These are phyloP conservation scores for Eucalyptus victrix DNA, from an alignment of 345 rosid species.

Conservation along the genomic window DNA sequence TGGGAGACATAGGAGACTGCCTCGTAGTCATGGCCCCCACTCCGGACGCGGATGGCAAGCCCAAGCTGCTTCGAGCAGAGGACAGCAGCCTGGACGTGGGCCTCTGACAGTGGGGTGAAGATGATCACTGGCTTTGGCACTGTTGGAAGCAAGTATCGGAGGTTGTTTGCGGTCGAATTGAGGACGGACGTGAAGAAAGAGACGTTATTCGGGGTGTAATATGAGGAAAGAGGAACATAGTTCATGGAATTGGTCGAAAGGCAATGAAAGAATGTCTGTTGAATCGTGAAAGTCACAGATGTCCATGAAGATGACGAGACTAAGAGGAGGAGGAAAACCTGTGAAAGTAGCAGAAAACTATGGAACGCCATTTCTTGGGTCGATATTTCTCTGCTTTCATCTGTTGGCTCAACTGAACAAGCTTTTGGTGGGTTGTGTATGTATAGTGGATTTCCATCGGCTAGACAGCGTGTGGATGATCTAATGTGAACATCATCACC, in stretches of 20 bases:
- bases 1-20: constrained; percentile 44
- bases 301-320: background rate
- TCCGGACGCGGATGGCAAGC: constrained; percentile 35
- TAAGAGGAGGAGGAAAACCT: background rate
- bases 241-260: constrained; percentile 11
- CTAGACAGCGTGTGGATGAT: background rate
- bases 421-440: background rate
- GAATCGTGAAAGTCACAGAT: background rate
- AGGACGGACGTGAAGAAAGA: constrained; percentile 28
- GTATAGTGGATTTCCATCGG: background rate
- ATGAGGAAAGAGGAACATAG: constrained; percentile 3
- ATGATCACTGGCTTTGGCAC: constrained; percentile 53
- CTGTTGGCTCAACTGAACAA: background rate
- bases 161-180: constrained; percentile 35
- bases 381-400: background rate
- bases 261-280: constrained; percentile 32
- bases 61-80: constrained; percentile 31
- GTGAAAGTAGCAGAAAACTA: background rate
- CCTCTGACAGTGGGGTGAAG: constrained; percentile 27
- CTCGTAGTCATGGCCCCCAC: constrained; percentile 71
- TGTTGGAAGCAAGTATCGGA: constrained; percentile 19
- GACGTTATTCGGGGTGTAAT: constrained; percentile 5
- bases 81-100: constrained; percentile 60
- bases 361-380: background rate
- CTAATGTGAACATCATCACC: background rate